Evolutionary conservation across 2,329 filamentous ascomycete genomes (phyloP).

Genomic region (Boeremia lycopersici): DNA sequence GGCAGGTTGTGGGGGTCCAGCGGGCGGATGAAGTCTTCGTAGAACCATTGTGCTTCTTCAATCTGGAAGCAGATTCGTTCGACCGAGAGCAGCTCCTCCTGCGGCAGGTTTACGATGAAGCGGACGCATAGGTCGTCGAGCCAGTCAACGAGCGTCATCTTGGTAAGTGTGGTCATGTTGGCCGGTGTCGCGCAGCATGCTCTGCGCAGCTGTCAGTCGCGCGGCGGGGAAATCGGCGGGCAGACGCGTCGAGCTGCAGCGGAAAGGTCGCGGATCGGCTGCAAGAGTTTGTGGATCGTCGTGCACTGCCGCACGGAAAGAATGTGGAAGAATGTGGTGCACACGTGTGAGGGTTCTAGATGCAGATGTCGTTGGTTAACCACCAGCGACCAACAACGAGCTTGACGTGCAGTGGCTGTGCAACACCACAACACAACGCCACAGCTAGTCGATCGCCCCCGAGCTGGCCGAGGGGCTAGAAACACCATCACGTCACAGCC

Average conservation of each 20-base stretch:
- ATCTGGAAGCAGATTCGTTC: conserved; percentile 98
- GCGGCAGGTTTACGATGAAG: conserved; percentile 95
- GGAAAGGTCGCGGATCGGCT: conserved; percentile 5
- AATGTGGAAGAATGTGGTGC: conserved; percentile 25
- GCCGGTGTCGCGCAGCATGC: conserved; percentile 66
- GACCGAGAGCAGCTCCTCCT: conserved; percentile 86
- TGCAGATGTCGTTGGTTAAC: background rate
- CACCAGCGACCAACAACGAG: background rate
- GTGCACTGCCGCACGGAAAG: conserved; percentile 40
- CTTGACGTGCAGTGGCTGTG: conserved; percentile 9
- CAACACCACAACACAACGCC: conserved; percentile 4
- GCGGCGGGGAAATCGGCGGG: conserved; percentile 13
- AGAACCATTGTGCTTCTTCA: conserved; percentile 99
- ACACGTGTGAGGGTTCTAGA: conserved; percentile 5
- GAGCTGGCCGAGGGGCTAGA: conserved; percentile 6
- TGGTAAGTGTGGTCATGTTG: conserved; percentile 63
- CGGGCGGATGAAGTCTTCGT: conserved; percentile 98
- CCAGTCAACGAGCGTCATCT: conserved; percentile 92
- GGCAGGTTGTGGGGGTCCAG: conserved; percentile 80
- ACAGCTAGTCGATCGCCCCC: conserved; percentile 2
- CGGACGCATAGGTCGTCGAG: conserved; percentile 97
- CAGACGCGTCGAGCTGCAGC: conserved; percentile 13
- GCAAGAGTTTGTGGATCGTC: background rate
- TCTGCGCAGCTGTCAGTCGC: conserved; percentile 38
- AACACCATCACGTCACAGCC: conserved; percentile 19